Conservation (phyloP, 139 green algal species). For the Penium margaritaceum region DNA sequence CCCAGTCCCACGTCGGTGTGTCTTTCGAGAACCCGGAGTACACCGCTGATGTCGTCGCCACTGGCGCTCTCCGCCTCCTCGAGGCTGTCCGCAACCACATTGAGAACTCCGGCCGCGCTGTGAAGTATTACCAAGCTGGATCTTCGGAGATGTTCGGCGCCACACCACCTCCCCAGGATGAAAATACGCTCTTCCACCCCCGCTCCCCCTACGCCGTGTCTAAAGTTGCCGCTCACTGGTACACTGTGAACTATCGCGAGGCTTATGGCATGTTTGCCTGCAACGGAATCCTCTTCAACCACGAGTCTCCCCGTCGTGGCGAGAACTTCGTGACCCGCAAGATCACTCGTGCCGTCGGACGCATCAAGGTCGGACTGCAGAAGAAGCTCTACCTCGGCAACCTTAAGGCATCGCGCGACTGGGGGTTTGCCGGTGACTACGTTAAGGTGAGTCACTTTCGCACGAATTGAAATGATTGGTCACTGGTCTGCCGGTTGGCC, state of each 20-base stretch:
- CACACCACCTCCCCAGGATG: conserved; percentile 63
- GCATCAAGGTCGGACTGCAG: conserved; percentile 54
- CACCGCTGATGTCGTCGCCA: conserved; percentile 59
- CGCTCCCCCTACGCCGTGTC: conserved; percentile 69
- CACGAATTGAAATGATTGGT: too few species aligned
- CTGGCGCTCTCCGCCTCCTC: conserved; percentile 57
- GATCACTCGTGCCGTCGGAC: conserved; percentile 49
- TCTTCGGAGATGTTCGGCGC: conserved; percentile 71
- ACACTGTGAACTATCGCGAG: conserved; percentile 69
- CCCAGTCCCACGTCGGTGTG: conserved; percentile 64
- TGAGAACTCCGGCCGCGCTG: conserved; percentile 30
- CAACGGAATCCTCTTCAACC: conserved; percentile 80
- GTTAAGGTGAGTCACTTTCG: conserved; percentile 56
- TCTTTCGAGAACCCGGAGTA: conserved; percentile 70
- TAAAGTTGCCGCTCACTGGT: conserved; percentile 68
- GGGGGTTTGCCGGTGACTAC: conserved; percentile 72
- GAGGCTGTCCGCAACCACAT: conserved; percentile 59
- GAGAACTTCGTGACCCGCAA: conserved; percentile 77
- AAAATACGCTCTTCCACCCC: conserved; percentile 67
- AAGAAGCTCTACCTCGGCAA: conserved; percentile 65
- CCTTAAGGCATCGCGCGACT: conserved; percentile 70
- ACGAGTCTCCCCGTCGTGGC: conserved; percentile 66
- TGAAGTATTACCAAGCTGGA: conserved; percentile 69
- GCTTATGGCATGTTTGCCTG: conserved; percentile 67
- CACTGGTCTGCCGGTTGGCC: too few species aligned